phyloP scores from a whole-genome alignment of 129 eudicot genomes.

The Helichrysum umbraculigerum region DNA sequence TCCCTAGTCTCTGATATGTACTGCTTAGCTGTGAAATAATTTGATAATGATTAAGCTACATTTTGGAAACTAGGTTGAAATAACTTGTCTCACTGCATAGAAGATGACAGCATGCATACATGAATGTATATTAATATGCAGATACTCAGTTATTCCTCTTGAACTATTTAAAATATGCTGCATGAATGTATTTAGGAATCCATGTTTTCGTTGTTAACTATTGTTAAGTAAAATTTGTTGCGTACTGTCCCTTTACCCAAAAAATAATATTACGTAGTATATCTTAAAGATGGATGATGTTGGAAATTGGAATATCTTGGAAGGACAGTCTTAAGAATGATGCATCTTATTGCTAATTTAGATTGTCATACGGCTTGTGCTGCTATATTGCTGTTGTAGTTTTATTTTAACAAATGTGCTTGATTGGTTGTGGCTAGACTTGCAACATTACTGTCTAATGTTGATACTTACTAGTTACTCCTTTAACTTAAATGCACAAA shows the following conservation, averaged over 20 bases:
- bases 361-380: not conserved
- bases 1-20: not conserved
- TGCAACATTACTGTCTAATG: not conserved
- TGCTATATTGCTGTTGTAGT: not conserved
- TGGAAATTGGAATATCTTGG: too few species aligned
- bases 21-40: conserved; percentile 7
- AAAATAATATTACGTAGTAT: not conserved
- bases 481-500: not conserved
- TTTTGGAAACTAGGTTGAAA: conserved; percentile 1
- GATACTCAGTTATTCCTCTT: not conserved
- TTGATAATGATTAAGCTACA: not conserved
- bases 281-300: not conserved
- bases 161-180: not conserved
- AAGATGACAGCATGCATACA: conserved; percentile 4
- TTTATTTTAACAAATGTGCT: not conserved
- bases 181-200: not conserved
- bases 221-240: too few species aligned
- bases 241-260: not conserved
- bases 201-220: not conserved
- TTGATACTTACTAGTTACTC: not conserved
- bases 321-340: not conserved
- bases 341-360: not conserved
- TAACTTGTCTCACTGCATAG: conserved; percentile 6
- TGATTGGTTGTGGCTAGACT: not conserved
- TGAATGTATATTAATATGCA: not conserved